Conservation (phyloP, 306 rosid species). For the Myrica gale region DNA sequence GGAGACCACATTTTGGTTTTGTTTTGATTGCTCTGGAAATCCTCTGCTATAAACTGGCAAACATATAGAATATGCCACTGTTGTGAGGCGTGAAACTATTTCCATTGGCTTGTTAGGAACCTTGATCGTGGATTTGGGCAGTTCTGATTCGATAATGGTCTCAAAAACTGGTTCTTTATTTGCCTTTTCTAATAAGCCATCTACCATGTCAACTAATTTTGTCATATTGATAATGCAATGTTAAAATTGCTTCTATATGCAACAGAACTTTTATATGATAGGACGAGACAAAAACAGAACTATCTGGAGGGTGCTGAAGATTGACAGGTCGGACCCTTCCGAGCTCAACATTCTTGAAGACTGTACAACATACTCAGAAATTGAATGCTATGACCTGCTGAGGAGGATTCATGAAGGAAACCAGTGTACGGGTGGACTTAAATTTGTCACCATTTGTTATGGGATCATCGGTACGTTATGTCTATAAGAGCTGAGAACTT, state of each 20-base stretch:
- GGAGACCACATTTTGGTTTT: constrained; percentile 3
- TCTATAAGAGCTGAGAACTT: constrained; percentile 18
- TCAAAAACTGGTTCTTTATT: neutral
- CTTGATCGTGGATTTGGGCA: neutral
- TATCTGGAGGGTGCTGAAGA: constrained; percentile 82
- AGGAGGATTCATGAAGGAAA: constrained; percentile 87
- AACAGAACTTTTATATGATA: constrained; percentile 84
- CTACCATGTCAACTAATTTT: neutral
- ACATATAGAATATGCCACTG: neutral
- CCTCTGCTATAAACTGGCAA: neutral
- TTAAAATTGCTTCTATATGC: constrained; percentile 31
- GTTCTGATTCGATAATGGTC: neutral
- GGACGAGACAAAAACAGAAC: constrained; percentile 91
- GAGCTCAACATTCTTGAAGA: constrained; percentile 76
- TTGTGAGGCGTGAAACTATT: neutral
- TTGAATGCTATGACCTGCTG: constrained; percentile 79
- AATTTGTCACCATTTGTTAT: constrained; percentile 76
- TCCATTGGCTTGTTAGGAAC: neutral
- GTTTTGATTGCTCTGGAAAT: neutral
- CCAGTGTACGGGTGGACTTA: constrained; percentile 90
- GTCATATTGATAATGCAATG: constrained; percentile 9
- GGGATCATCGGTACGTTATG: constrained; percentile 81
- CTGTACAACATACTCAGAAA: constrained; percentile 60
- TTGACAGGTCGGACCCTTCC: constrained; percentile 66
- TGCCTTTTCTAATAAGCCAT: constrained; percentile 1